phyloP scores from a whole-genome alignment of 148 eudicot genomes.

The Rhododendron ferrugineum region DNA sequence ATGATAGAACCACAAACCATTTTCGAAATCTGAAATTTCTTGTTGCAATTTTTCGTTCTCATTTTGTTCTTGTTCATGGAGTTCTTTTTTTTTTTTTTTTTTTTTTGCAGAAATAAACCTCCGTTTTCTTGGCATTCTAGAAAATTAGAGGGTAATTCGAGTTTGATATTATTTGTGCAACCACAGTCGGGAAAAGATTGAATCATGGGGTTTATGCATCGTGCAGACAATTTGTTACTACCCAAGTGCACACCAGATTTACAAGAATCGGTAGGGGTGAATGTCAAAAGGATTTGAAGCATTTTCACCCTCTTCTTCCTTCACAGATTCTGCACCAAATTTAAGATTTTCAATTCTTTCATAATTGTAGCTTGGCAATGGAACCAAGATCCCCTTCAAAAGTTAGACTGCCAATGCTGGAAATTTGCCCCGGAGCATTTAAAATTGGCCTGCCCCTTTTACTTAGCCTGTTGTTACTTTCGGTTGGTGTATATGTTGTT shows the following conservation, averaged over 20 bases:
- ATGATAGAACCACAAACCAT: not conserved
- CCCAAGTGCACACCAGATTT: not conserved
- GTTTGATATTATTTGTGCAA: not conserved
- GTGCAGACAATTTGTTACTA: not conserved
- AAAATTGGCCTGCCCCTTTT: slow-evolving; percentile 27
- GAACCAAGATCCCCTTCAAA: slow-evolving; percentile 64
- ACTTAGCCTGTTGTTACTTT: slow-evolving; percentile 24
- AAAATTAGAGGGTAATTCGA: not conserved
- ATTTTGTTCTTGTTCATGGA: not conserved
- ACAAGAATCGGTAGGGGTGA: not conserved
- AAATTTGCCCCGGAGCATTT: slow-evolving; percentile 10
- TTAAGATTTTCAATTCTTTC: not conserved
- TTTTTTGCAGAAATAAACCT: not conserved
- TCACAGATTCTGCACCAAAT: not conserved
- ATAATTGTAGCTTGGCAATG: slow-evolving; percentile 24
- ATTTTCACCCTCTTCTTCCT: not conserved
- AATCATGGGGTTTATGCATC: not conserved
- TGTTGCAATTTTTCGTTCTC: not conserved
- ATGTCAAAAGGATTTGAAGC: not conserved
- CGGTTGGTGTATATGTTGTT: slow-evolving; percentile 22
- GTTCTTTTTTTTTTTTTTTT: not conserved
- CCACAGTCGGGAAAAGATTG: not conserved
- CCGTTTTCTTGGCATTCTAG: not conserved
- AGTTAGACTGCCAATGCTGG: slow-evolving; percentile 27
- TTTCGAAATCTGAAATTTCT: not conserved